Evolutionary conservation across 306 rosid genomes (phyloP).

Genomic region (Castanea mollissima): DNA sequence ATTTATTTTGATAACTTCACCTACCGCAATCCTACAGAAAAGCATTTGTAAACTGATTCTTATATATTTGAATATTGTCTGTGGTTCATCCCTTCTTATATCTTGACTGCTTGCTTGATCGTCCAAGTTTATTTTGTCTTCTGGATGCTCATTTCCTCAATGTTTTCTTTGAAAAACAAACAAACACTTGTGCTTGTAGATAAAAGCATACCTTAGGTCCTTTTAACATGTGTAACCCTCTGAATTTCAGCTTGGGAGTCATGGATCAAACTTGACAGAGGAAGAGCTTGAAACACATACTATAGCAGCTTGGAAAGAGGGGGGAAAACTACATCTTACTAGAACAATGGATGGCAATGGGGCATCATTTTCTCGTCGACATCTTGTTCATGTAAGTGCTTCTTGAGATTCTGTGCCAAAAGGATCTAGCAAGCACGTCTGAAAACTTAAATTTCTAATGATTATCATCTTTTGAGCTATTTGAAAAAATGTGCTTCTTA

Average conservation of each 20-base stretch:
- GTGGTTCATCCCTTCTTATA: no score
- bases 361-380: constrained; percentile 35
- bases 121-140: constrained; percentile 7
- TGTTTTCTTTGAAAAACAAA: neutral
- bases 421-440: neutral
- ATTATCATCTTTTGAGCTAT: neutral
- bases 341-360: constrained; percentile 49
- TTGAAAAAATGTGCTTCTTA: neutral
- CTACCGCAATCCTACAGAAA: neutral
- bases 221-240: constrained; percentile 11
- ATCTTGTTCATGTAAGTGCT: constrained; percentile 65
- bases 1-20: neutral
- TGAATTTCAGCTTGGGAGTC: constrained; percentile 71
- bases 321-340: constrained; percentile 47
- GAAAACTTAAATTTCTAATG: neutral
- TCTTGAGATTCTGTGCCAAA: constrained; percentile 14
- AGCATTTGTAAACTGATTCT: neutral
- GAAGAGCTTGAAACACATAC: constrained; percentile 90
- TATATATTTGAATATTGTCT: neutral
- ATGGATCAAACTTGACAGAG: constrained; percentile 76
- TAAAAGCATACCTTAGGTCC: constrained; percentile 3
- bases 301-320: constrained; percentile 86
- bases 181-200: neutral
- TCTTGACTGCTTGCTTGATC: neutral
- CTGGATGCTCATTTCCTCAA: constrained; percentile 5